A percentile compares a stretch with the other conserved stretches of the same genome.
phyloP scores from a whole-genome alignment of 345 rosid species.

The Eucalyptus curtisii region DNA sequence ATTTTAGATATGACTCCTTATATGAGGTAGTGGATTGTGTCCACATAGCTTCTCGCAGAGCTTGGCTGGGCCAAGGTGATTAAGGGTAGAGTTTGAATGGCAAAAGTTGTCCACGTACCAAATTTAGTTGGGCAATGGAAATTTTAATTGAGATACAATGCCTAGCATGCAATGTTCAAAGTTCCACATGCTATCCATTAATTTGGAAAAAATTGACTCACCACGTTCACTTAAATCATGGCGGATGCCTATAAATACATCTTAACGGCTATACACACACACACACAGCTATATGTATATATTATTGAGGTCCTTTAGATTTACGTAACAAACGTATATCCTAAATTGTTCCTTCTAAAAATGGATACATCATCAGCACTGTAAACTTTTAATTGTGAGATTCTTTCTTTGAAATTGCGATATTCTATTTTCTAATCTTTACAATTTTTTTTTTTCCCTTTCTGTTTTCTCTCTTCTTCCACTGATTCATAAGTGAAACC shows the following conservation, averaged over 20 bases:
- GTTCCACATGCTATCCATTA: not conserved
- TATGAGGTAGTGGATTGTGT: not conserved
- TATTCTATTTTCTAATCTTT: not conserved
- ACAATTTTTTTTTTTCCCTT: not conserved
- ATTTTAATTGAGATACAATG: not conserved
- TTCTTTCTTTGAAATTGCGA: no score
- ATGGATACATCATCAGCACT: not conserved
- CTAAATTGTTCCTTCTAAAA: not conserved
- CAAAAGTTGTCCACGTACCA: not conserved
- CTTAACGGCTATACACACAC: not conserved
- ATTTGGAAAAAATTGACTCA: not conserved
- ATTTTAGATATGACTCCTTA: not conserved
- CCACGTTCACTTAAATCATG: not conserved
- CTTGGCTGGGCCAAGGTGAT: not conserved
- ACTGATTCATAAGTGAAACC: not conserved
- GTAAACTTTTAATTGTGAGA: not conserved
- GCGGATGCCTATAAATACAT: not conserved
- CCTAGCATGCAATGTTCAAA: not conserved
- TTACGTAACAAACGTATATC: not conserved
- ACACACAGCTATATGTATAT: no score
- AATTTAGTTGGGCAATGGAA: not conserved
- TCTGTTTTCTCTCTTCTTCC: not conserved
- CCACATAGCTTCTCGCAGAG: not conserved
- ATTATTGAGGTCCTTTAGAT: not conserved
- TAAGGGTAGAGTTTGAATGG: not conserved